These are phyloP conservation scores for Vicia villosa DNA, from an alignment of 306 rosid genomes.

Conservation along the genomic window DNA sequence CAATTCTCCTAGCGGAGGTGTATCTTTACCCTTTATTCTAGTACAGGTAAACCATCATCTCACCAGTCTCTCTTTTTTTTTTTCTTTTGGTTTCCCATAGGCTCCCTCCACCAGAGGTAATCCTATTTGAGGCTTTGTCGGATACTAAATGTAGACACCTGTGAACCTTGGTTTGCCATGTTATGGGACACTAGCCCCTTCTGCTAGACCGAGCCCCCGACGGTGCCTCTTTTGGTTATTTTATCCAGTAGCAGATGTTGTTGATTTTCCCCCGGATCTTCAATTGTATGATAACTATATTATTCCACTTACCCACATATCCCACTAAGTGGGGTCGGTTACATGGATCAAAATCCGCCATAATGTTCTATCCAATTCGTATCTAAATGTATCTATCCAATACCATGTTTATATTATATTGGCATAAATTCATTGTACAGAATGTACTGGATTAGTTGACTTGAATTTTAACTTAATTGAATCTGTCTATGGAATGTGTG, in stretches of 20 bases:
- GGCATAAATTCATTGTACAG: not conserved
- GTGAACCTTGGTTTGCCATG: not conserved
- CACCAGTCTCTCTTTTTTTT: not conserved
- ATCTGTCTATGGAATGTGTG: not conserved
- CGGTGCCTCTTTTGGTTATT: slow-evolving; percentile 8
- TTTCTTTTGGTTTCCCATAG: not conserved
- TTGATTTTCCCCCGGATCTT: not conserved
- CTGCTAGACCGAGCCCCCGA: not conserved
- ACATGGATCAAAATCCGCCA: no score
- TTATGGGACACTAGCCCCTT: not conserved
- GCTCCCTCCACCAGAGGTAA: not conserved
- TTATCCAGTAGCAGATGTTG: not conserved
- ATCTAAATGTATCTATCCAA: no score
- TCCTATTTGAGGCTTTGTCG: not conserved
- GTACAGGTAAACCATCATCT: slow-evolving; percentile 75
- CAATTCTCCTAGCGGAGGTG: slow-evolving; percentile 92
- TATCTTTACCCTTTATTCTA: slow-evolving; percentile 92
- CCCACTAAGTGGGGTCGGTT: no score
- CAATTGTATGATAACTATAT: not conserved
- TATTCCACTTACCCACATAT: not conserved
- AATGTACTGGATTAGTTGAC: slow-evolving; percentile 14
- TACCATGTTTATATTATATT: not conserved
- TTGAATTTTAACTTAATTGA: slow-evolving; percentile 10
- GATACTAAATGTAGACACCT: not conserved
- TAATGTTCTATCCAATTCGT: no score